phyloP scores from a whole-genome alignment of 2,329 filamentous ascomycete species.

The Bipolaris oryzae region DNA sequence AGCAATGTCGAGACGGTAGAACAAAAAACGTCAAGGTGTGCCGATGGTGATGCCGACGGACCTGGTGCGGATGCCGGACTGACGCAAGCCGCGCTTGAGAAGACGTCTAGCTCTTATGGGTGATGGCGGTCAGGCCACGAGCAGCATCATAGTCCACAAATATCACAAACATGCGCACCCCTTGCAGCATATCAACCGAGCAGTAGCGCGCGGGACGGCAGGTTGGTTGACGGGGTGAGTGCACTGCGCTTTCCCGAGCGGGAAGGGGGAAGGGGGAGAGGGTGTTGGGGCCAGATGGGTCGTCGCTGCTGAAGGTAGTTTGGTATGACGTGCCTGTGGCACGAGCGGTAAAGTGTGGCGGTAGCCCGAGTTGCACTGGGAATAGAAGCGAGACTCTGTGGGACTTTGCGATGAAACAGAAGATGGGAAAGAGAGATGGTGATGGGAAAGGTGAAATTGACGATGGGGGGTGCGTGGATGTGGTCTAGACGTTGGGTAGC shows the following conservation, averaged over 20 bases:
- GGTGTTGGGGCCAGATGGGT: conserved; percentile 8
- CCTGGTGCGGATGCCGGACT: conserved; percentile 3
- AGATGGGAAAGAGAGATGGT: background rate
- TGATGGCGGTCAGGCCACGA: conserved; percentile 1
- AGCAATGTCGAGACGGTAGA: background rate
- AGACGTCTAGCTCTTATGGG: conserved; percentile 4
- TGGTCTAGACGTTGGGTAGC: conserved; percentile 11
- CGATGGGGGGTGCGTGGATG: background rate
- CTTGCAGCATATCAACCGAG: background rate
- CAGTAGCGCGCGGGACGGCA: background rate
- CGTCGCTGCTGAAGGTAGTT: conserved; percentile 13
- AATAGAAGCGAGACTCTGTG: background rate
- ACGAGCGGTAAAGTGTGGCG: conserved; percentile 9
- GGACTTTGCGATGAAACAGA: background rate
- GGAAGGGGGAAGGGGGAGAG: background rate
- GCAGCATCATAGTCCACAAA: conserved; percentile 9
- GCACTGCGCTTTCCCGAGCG: background rate
- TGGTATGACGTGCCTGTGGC: conserved; percentile 17
- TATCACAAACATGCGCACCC: conserved; percentile 1
- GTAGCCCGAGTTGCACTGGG: background rate
- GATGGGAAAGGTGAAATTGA: background rate
- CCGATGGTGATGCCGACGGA: conserved; percentile 4
- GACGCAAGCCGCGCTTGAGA: background rate
- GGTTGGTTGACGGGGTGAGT: background rate
- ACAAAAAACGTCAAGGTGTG: conserved; percentile 1